Percentiles rank a stretch among this genome's conserved stretches.
These are phyloP conservation scores for Glycine soja DNA, from an alignment of 306 rosid species.

Conservation along the genomic window DNA sequence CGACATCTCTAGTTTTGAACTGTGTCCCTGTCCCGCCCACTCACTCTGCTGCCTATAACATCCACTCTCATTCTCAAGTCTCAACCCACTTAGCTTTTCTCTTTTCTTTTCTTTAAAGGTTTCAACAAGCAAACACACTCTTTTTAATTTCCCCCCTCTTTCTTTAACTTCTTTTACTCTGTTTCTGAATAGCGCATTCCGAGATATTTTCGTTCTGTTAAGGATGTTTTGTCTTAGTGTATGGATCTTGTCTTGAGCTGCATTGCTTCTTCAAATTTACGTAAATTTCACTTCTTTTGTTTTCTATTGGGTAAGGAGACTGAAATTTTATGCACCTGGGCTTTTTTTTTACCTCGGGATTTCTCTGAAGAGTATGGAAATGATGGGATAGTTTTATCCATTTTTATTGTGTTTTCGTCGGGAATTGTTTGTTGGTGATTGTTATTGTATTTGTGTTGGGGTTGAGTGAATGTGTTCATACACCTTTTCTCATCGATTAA, in stretches of 20 bases:
- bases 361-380: neutral
- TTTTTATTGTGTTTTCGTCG: neutral
- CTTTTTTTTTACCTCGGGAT: neutral
- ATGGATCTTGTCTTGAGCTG: slow-evolving; percentile 30
- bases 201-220: neutral
- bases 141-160: neutral
- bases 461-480: neutral
- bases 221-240: neutral
- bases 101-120: slow-evolving; percentile 28
- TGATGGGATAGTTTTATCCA: neutral
- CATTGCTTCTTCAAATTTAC: slow-evolving; percentile 1
- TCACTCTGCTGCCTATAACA: slow-evolving; percentile 56
- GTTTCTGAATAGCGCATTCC: neutral
- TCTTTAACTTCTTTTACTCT: neutral
- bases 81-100: slow-evolving; percentile 1
- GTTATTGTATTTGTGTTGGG: neutral
- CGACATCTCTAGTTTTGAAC: slow-evolving; percentile 69
- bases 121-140: neutral
- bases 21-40: slow-evolving; percentile 66
- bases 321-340: slow-evolving; percentile 4
- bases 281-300: neutral
- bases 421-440: neutral
- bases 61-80: slow-evolving; percentile 29
- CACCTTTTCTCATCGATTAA: neutral
- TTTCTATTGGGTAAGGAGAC: neutral